Conservation (phyloP, 2,329 filamentous ascomycete genomes). For the Pseudogymnoascus destructans region DNA sequence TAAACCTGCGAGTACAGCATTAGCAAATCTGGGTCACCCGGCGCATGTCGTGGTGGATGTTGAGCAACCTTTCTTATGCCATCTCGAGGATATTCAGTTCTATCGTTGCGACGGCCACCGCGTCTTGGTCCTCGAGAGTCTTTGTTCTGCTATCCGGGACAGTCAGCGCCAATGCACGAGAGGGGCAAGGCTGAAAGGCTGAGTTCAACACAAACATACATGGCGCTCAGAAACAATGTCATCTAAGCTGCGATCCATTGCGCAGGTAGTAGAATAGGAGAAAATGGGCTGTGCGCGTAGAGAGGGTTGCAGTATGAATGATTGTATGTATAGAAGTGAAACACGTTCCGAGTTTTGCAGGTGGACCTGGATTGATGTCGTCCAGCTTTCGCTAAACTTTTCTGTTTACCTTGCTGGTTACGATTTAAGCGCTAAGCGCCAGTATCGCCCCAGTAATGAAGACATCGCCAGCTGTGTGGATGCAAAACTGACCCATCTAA, state of each 20-base stretch:
- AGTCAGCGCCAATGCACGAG: background rate
- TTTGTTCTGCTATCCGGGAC: constrained; percentile 9
- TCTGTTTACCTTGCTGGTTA: constrained; percentile 8
- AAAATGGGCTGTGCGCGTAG: background rate
- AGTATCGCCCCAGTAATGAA: background rate
- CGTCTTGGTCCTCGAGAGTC: constrained; percentile 22
- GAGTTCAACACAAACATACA: constrained; percentile 29
- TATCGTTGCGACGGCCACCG: constrained; percentile 24
- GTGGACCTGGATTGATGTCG: constrained; percentile 4
- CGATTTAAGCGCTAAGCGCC: constrained; percentile 8
- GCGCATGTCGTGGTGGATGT: constrained; percentile 1
- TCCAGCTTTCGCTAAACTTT: constrained; percentile 7
- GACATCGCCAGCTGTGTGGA: background rate
- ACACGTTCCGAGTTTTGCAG: constrained; percentile 4
- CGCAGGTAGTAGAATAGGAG: constrained; percentile 12
- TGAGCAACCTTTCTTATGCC: constrained; percentile 72
- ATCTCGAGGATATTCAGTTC: constrained; percentile 54
- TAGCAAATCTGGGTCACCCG: constrained; percentile 10
- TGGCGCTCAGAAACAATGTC: constrained; percentile 50
- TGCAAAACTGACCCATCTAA: background rate
- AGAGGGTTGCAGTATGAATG: constrained; percentile 1
- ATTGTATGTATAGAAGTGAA: background rate
- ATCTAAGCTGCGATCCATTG: constrained; percentile 51
- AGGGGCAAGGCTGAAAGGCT: background rate
- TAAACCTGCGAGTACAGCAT: constrained; percentile 22